Conservation (phyloP, 345 rosid genomes). For the Pugionium cornutum region DNA sequence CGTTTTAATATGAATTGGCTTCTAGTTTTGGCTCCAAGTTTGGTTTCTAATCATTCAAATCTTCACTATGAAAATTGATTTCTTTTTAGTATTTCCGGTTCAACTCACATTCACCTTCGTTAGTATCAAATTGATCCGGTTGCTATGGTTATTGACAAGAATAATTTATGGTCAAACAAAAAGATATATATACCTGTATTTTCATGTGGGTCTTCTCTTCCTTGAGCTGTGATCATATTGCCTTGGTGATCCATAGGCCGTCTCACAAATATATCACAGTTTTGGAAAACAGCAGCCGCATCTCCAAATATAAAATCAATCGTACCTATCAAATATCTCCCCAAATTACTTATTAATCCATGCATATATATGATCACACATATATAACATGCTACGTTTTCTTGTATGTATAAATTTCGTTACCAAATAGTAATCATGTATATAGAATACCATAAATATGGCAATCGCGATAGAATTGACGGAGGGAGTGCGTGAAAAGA, state of each 20-base stretch:
- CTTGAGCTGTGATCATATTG: slow-evolving; percentile 68
- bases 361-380: background rate
- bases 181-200: slow-evolving; percentile 41
- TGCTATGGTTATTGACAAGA: no score
- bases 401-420: background rate
- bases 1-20: background rate
- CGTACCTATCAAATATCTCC: slow-evolving; percentile 39
- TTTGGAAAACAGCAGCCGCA: slow-evolving; percentile 61
- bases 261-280: slow-evolving; percentile 65
- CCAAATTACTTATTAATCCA: background rate
- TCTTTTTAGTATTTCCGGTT: background rate
- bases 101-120: no score
- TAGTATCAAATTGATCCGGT: no score
- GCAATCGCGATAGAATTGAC: slow-evolving; percentile 79
- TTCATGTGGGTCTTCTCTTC: slow-evolving; percentile 50
- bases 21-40: background rate
- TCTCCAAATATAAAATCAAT: slow-evolving; percentile 77
- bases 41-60: no score
- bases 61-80: background rate
- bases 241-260: slow-evolving; percentile 61
- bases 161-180: background rate
- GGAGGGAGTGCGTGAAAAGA: slow-evolving; percentile 52
- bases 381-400: background rate
- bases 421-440: background rate
- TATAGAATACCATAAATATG: slow-evolving; percentile 51